Evolutionary conservation across 2,329 filamentous ascomycete genomes (phyloP).

Genomic region (Botryotinia narcissicola): DNA sequence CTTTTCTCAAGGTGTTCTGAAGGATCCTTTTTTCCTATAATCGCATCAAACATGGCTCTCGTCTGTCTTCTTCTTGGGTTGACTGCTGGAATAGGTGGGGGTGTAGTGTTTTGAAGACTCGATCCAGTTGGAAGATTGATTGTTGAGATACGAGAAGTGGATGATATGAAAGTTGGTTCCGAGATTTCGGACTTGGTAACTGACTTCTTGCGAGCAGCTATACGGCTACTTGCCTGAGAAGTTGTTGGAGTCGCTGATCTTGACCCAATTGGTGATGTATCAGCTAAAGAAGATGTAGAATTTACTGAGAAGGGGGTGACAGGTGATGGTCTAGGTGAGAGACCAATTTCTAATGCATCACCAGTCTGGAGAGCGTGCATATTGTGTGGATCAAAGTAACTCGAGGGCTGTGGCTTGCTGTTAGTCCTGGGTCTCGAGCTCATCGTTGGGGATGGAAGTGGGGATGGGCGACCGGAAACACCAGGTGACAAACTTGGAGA

Average conservation of each 20-base stretch:
- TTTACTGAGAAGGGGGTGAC: conserved; percentile 36
- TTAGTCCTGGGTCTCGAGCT: conserved; percentile 33
- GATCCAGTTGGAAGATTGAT: conserved; percentile 36
- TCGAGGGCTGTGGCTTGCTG: conserved; percentile 29
- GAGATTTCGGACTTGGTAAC: conserved; percentile 39
- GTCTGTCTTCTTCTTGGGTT: conserved; percentile 38
- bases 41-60: conserved; percentile 35
- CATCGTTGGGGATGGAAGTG: conserved; percentile 32
- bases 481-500: conserved; percentile 4
- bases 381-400: conserved; percentile 33
- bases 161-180: conserved; percentile 38
- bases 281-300: conserved; percentile 33
- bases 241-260: conserved; percentile 29
- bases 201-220: conserved; percentile 34
- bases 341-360: conserved; percentile 31
- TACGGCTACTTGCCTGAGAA: conserved; percentile 24
- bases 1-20: conserved; percentile 27
- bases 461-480: conserved; percentile 27
- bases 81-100: conserved; percentile 38
- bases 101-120: conserved; percentile 32
- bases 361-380: conserved; percentile 29
- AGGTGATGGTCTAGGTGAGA: conserved; percentile 36
- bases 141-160: conserved; percentile 37
- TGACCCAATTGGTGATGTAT: conserved; percentile 29
- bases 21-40: conserved; percentile 31